Conservation (phyloP, 2,329 filamentous ascomycete genomes). For the Sporothrix mexicana region DNA sequence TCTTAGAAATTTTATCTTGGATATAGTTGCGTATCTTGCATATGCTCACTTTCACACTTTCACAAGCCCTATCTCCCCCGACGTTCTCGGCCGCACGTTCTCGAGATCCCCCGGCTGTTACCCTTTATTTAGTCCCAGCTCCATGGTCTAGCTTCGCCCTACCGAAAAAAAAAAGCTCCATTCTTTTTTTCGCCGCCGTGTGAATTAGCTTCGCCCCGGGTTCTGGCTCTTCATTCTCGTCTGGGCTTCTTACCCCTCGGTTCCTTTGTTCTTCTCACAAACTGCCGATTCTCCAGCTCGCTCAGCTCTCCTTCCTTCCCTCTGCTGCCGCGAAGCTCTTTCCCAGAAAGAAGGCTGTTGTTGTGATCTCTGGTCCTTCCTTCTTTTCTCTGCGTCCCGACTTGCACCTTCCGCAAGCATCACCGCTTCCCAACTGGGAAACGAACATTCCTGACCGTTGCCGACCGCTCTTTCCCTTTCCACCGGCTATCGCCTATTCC, state of each 20-base stretch:
- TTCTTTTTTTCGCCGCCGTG: constrained; percentile 24
- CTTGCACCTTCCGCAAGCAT: constrained; percentile 22
- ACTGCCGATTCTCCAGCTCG: neutral
- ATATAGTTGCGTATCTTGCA: neutral
- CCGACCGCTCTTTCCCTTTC: constrained; percentile 14
- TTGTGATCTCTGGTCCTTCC: neutral
- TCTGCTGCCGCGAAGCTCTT: neutral
- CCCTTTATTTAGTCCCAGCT: constrained; percentile 14
- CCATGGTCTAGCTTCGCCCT: constrained; percentile 20
- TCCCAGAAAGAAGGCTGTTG: neutral
- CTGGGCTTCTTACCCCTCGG: constrained; percentile 1
- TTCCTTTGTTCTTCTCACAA: constrained; percentile 18
- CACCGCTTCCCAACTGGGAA: constrained; percentile 28
- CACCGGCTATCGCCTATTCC: neutral
- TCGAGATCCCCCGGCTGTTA: neutral
- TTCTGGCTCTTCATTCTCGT: constrained; percentile 7
- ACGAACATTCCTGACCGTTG: constrained; percentile 20
- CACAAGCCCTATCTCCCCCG: neutral
- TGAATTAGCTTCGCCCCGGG: constrained; percentile 11
- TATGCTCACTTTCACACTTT: neutral
- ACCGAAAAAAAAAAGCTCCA: constrained; percentile 26
- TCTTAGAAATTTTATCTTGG: neutral
- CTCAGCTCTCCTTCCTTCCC: neutral
- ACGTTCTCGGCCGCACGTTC: constrained; percentile 7
- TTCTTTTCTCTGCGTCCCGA: neutral